Evolutionary conservation across 2,329 filamentous ascomycete genomes (phyloP).

Genomic region (Ophiostoma australiae): DNA sequence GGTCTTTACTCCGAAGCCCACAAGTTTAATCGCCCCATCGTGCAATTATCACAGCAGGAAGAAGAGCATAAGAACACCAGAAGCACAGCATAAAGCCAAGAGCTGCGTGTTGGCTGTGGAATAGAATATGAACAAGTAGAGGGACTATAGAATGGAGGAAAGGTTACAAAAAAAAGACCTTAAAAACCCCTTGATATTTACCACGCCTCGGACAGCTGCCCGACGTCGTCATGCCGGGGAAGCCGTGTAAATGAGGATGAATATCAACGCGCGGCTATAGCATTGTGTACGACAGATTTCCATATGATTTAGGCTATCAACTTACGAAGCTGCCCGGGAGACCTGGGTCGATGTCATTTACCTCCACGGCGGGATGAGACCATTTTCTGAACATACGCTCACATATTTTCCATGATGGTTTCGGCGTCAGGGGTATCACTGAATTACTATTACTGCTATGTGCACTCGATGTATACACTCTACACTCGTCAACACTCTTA

Average conservation of each 20-base stretch:
- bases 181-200: no score
- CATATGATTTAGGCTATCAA: no score
- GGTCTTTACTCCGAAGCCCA: conserved; percentile 1
- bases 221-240: background rate
- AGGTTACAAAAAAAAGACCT: no score
- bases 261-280: background rate
- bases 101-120: background rate
- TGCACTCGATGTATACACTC: background rate
- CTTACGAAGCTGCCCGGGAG: no score
- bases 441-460: background rate
- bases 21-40: background rate
- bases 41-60: background rate
- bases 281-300: no score
- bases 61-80: background rate
- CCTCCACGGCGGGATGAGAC: no score
- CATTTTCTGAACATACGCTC: no score
- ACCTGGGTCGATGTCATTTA: no score
- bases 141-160: background rate
- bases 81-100: conserved; percentile 3
- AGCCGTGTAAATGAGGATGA: background rate
- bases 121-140: background rate
- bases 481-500: no score
- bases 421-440: background rate
- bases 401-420: no score
- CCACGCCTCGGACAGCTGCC: background rate